Evolutionary conservation across 2,329 filamentous ascomycete genomes (phyloP).

Genomic region (Bimuria novae-zelandiae): DNA sequence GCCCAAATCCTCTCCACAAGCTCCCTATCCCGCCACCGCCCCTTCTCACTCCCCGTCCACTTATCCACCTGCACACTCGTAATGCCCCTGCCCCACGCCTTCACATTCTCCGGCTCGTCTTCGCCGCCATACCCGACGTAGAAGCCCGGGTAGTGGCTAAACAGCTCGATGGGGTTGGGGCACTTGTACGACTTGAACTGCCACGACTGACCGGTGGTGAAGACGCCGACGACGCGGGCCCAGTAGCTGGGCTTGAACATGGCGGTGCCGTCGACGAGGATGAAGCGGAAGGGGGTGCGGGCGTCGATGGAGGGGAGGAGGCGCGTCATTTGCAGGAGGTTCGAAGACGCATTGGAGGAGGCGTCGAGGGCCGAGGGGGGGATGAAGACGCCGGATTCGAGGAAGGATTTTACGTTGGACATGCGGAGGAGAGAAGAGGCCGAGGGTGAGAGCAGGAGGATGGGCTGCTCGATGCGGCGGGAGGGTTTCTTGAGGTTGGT

Average conservation of each 20-base stretch:
- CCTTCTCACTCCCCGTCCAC: conserved; percentile 61
- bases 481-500: conserved; percentile 48
- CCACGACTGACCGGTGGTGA: conserved; percentile 97
- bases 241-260: conserved; percentile 99
- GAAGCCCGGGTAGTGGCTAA: conserved; percentile 83
- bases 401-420: conserved; percentile 93
- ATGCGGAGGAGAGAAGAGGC: conserved; percentile 93
- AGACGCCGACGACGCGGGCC: conserved; percentile 92
- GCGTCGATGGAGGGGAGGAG: conserved; percentile 67
- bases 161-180: conserved; percentile 84
- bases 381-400: conserved; percentile 80
- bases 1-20: conserved; percentile 94
- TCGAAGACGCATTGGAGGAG: conserved; percentile 65
- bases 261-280: conserved; percentile 89
- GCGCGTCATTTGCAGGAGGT: conserved; percentile 85
- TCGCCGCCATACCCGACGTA: conserved; percentile 93
- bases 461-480: conserved; percentile 67
- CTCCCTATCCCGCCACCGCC: conserved; percentile 85
- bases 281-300: conserved; percentile 81
- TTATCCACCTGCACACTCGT: conserved; percentile 81
- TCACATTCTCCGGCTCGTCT: conserved; percentile 74
- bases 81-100: conserved; percentile 84
- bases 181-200: conserved; percentile 99
- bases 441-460: conserved; percentile 95
- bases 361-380: conserved; percentile 65